These are phyloP conservation scores for Tephrocybe sp. DNA, from an alignment of 768 basidiomycete species.

Conservation along the genomic window DNA sequence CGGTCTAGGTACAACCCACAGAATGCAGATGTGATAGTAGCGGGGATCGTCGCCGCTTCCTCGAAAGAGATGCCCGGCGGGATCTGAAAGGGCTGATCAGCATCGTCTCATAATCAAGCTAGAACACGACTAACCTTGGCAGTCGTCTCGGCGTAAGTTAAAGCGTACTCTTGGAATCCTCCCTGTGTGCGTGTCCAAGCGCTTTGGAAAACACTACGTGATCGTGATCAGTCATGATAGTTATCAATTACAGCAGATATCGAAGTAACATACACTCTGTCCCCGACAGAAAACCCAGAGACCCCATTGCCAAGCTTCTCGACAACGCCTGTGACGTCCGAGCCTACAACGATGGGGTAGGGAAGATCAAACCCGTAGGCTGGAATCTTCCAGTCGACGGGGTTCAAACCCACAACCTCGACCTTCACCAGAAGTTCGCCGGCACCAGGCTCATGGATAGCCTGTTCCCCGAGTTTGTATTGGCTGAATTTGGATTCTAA, in stretches of 20 bases:
- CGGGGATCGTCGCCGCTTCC: conserved; percentile 32
- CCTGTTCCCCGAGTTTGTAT: conserved; percentile 12
- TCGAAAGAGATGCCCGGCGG: conserved; percentile 32
- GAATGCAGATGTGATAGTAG: conserved; percentile 25
- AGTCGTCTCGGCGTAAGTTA: neutral
- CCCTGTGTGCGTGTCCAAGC: conserved; percentile 5
- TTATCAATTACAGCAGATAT: neutral
- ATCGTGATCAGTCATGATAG: neutral
- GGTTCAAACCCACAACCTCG: conserved; percentile 39
- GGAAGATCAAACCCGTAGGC: conserved; percentile 32
- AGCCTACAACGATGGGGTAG: conserved; percentile 46
- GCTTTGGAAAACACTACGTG: conserved; percentile 10
- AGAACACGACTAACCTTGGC: conserved; percentile 8
- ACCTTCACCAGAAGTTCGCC: conserved; percentile 41
- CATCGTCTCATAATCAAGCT: conserved; percentile 12
- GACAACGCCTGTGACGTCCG: conserved; percentile 49
- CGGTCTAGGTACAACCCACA: conserved; percentile 28
- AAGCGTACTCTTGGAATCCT: conserved; percentile 27
- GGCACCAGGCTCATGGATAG: conserved; percentile 23
- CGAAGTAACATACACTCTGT: conserved; percentile 41
- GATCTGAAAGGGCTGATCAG: conserved; percentile 20
- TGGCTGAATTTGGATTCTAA: conserved; percentile 5
- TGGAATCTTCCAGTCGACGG: conserved; percentile 49
- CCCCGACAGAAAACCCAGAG: conserved; percentile 44
- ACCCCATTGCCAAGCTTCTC: conserved; percentile 50